Evolutionary conservation across 2,329 filamentous ascomycete species (phyloP).

Genomic region (Dactylellina parvicollis): DNA sequence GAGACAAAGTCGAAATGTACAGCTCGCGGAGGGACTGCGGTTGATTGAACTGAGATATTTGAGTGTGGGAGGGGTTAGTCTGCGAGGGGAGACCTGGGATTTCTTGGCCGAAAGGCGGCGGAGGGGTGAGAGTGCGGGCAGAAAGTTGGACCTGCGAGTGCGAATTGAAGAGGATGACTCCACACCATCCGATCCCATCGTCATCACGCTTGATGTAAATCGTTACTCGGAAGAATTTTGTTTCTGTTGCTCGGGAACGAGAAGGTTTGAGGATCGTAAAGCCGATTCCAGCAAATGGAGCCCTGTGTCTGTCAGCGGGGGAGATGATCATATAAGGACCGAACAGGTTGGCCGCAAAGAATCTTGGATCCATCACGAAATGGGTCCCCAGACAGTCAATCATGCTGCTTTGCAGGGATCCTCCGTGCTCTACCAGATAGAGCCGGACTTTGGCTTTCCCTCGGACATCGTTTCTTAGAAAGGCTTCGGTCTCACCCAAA

Average conservation of each 20-base stretch:
- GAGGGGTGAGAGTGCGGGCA: slow-evolving; percentile 55
- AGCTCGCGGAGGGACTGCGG: slow-evolving; percentile 57
- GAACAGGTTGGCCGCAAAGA: slow-evolving; percentile 48
- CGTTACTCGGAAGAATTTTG: slow-evolving; percentile 57
- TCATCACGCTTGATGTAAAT: slow-evolving; percentile 56
- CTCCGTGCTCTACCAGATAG: slow-evolving; percentile 49
- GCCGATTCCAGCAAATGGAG: slow-evolving; percentile 53
- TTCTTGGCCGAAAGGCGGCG: slow-evolving; percentile 55
- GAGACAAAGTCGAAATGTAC: slow-evolving; percentile 56
- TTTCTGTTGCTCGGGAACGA: slow-evolving; percentile 55
- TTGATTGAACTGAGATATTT: slow-evolving; percentile 10
- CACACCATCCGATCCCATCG: slow-evolving; percentile 57
- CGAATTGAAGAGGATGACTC: slow-evolving; percentile 57
- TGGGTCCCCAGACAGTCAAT: slow-evolving; percentile 49
- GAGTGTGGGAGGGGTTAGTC: slow-evolving; percentile 3
- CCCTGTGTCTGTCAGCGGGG: slow-evolving; percentile 34
- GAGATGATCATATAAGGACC: slow-evolving; percentile 37
- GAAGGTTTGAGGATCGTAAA: slow-evolving; percentile 56
- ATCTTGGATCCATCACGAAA: slow-evolving; percentile 53
- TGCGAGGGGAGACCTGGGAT: slow-evolving; percentile 32
- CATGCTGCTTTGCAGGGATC: slow-evolving; percentile 49
- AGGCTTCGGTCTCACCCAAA: slow-evolving; percentile 25
- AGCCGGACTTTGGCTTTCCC: slow-evolving; percentile 40
- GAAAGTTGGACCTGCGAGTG: slow-evolving; percentile 55
- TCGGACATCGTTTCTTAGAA: slow-evolving; percentile 34